phyloP scores from a whole-genome alignment of 1,284 basidiomycete species.

The Takashimella koratensis region DNA sequence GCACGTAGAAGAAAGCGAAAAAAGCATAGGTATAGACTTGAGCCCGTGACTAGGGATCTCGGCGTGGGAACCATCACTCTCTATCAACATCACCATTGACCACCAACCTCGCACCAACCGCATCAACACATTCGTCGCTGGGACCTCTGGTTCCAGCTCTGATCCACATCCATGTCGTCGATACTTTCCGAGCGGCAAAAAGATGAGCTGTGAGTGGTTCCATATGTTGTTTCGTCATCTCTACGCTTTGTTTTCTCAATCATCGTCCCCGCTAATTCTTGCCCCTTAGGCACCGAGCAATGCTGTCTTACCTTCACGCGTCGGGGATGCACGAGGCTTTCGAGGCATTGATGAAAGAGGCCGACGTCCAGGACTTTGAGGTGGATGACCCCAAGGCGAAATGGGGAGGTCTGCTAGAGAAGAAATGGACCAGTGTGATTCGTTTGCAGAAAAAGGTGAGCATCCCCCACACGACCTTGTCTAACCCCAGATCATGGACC shows the following conservation, averaged over 20 bases:
- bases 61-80: neutral
- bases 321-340: constrained; percentile 63
- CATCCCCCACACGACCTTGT: neutral
- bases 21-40: too few relatives aligned
- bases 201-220: constrained; percentile 67
- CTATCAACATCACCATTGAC: neutral
- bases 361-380: constrained; percentile 59
- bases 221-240: constrained; percentile 21
- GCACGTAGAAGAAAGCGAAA: too few relatives aligned
- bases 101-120: constrained; percentile 6
- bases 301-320: constrained; percentile 74
- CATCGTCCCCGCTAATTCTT: constrained; percentile 1
- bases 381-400: constrained; percentile 74
- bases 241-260: constrained; percentile 5
- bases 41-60: too few relatives aligned
- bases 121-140: neutral
- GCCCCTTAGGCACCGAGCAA: constrained; percentile 68
- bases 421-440: constrained; percentile 94
- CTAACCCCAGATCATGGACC: constrained; percentile 76
- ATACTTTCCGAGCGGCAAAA: constrained; percentile 70
- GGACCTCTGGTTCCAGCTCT: neutral
- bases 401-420: constrained; percentile 78
- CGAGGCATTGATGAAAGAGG: constrained; percentile 62
- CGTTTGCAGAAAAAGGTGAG: constrained; percentile 85
- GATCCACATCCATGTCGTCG: constrained; percentile 33